phyloP scores from a whole-genome alignment of 176 grass and related monocot genomes.

The Oryza nivara region DNA sequence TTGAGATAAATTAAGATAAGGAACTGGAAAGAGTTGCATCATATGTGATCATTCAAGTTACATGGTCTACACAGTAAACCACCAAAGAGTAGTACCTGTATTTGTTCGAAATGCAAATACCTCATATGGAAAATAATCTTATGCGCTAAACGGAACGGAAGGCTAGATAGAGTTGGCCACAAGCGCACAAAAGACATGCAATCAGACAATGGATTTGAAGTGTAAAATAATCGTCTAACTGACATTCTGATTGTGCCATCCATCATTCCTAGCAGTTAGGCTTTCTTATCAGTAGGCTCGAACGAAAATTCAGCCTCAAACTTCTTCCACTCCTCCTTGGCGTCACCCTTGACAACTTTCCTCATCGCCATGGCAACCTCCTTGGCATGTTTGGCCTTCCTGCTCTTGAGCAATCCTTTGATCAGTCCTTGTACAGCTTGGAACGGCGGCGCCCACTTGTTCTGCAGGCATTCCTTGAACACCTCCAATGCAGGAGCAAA shows the following conservation, averaged over 20 bases:
- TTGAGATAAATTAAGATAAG: neutral
- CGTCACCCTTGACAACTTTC: slow-evolving; percentile 57
- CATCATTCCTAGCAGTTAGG: neutral
- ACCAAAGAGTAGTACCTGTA: neutral
- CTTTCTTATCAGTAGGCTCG: slow-evolving; percentile 31
- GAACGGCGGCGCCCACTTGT: slow-evolving; percentile 75
- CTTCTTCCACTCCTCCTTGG: slow-evolving; percentile 71
- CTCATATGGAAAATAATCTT: neutral
- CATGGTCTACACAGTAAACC: neutral
- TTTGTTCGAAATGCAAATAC: neutral
- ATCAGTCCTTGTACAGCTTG: slow-evolving; percentile 56
- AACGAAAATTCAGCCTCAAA: slow-evolving; percentile 56
- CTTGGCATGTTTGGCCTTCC: slow-evolving; percentile 60
- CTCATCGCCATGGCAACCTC: slow-evolving; percentile 53
- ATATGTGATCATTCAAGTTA: neutral
- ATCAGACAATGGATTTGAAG: neutral
- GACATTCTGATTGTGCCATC: neutral
- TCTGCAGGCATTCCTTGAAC: slow-evolving; percentile 64
- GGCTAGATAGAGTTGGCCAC: slow-evolving; percentile 12
- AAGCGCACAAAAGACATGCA: neutral
- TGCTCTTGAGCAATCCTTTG: slow-evolving; percentile 59
- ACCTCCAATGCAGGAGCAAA: slow-evolving; percentile 55
- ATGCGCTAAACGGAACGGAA: neutral
- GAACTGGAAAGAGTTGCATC: neutral
- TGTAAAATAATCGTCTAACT: neutral